Evolutionary conservation across 2,329 filamentous ascomycete species (phyloP), one percentile per base, ranked within the genome.

Genomic region (Paecilomyces variotii): DNA sequence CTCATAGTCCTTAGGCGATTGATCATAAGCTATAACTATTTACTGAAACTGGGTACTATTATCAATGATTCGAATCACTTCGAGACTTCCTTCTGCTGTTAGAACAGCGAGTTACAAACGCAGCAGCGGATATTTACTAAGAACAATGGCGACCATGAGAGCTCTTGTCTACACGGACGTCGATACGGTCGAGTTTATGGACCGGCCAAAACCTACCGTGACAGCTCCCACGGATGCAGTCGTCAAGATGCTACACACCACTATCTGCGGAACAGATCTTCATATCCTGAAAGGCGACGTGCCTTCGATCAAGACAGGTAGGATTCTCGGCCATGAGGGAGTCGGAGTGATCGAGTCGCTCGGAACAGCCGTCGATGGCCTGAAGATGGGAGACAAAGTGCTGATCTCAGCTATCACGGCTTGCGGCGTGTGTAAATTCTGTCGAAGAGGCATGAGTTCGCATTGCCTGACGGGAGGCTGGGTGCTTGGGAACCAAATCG

Each of bases 241-340:
- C 32, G 68, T 82, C 59, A 78, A 75, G 53, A 57, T 81, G 45
- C 68, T 70, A 19, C 74, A 79, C 55, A 76, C 78, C 0, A 79
- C 78, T n/a, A 80, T 81, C 58, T 82, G 80, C 64, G 80, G 80
- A 24, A 78, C 78, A 0, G 81, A 84, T 64, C 67, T 83, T 24
- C 82, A 84, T 64, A 84, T 84, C 57, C 67, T 75, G 45, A 78
- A 79, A 57, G 82, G 81, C 24, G 72, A 83, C 63, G 80, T 84
- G 0, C 74, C 80, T 0, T 78, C 76, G 1, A 78, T 74, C 57
- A 63, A 70, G 2, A 68, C 74, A 0, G 80, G 81, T 10, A 72
- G 73, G 0, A 75, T 81, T 3, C 70, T 83, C 0, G 81, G 81
- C 54, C 81, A 84, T 60, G 81, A 84, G 64, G 81, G 80, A 49